Percentiles rank a stretch among this genome's conserved stretches.
phyloP scores from a whole-genome alignment of 805 yeast species.

The Ogataea methylovora region DNA sequence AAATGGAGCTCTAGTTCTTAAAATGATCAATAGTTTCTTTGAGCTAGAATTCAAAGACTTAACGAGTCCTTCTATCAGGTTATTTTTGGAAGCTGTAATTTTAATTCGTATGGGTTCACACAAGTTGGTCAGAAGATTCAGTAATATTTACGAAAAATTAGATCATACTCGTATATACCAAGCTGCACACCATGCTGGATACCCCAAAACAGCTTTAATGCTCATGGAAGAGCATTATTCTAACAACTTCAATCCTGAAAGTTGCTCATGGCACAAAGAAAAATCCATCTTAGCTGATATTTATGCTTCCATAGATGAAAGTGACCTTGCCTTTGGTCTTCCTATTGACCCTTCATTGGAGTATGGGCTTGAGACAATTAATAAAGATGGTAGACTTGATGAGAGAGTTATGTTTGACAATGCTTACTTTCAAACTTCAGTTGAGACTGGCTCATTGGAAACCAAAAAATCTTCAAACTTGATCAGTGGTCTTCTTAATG shows the following conservation, averaged over 20 bases:
- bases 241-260: constrained; percentile 5
- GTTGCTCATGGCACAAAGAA: constrained; percentile 9
- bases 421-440: constrained; percentile 45
- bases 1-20: constrained; percentile 9
- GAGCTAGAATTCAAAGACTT: constrained; percentile 4
- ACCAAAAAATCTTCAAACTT: constrained; percentile 9
- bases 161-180: constrained; percentile 21
- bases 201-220: constrained; percentile 37
- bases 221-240: constrained; percentile 36
- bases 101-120: constrained; percentile 34
- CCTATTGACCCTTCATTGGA: constrained; percentile 50
- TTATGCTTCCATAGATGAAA: constrained; percentile 49
- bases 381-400: constrained; percentile 22
- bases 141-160: constrained; percentile 21
- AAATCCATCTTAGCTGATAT: constrained; percentile 23
- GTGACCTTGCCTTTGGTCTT: constrained; percentile 58
- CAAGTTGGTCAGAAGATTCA: constrained; percentile 19
- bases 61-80: constrained; percentile 8
- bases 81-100: constrained; percentile 25
- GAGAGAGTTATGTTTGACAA: constrained; percentile 47
- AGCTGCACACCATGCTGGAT: constrained; percentile 25
- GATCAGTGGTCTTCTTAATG: constrained; percentile 32
- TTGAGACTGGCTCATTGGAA: constrained; percentile 3
- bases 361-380: constrained; percentile 39
- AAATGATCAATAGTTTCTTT: constrained; percentile 18